Conservation (phyloP, 225 moss, liverwort and hornwort species). For the Physcomitrellopsis africana region DNA sequence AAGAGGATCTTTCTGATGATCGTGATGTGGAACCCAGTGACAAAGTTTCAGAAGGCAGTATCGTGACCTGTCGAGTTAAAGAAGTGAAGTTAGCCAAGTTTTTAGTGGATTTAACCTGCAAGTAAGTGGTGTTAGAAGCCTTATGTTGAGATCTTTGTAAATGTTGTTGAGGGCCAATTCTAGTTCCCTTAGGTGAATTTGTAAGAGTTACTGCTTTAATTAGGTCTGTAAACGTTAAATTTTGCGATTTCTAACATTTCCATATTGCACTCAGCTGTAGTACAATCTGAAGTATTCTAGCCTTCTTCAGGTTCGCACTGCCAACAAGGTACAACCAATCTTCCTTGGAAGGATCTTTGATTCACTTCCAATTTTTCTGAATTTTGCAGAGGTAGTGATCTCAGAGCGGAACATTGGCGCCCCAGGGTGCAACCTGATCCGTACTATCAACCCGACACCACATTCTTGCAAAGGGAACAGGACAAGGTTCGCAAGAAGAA, state of each 20-base stretch:
- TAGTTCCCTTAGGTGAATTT: constrained; percentile 15
- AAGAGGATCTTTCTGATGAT: constrained; percentile 95
- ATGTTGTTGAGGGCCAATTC: constrained; percentile 12
- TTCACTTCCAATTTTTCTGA: constrained; percentile 25
- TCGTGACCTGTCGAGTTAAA: constrained; percentile 94
- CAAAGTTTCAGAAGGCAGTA: constrained; percentile 83
- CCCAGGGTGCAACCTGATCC: constrained; percentile 62
- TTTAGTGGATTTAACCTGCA: constrained; percentile 83
- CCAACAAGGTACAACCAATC: constrained; percentile 10
- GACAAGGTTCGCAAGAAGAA: constrained; percentile 89
- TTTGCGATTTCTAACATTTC: constrained; percentile 50
- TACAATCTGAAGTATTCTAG: constrained; percentile 37
- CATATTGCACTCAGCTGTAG: constrained; percentile 52
- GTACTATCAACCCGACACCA: constrained; percentile 68
- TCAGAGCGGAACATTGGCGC: constrained; percentile 73
- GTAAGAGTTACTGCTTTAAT: not conserved
- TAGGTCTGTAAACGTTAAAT: not conserved
- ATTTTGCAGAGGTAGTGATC: constrained; percentile 76
- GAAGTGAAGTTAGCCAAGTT: constrained; percentile 71
- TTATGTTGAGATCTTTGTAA: constrained; percentile 18
- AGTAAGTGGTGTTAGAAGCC: constrained; percentile 31
- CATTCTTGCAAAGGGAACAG: constrained; percentile 71
- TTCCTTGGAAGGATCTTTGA: constrained; percentile 18
- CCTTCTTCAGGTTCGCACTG: constrained; percentile 45
- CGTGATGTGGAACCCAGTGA: constrained; percentile 76